Base-by-base conservation (phyloP, 2,329 filamentous ascomycete genomes). In the Ophiobolus disseminans region DNA sequence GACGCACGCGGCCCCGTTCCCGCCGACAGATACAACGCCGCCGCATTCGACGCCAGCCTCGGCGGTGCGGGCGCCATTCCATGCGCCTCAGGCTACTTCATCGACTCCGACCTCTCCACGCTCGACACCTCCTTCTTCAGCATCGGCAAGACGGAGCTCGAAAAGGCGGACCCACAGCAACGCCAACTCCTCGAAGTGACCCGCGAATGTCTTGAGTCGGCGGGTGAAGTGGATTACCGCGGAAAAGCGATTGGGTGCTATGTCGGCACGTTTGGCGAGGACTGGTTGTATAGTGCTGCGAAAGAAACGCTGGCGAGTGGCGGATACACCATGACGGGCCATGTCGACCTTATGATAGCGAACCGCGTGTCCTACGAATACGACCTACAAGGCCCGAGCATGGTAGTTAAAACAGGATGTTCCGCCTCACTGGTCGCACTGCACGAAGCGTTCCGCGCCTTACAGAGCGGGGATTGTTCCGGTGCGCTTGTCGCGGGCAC, bases 141-240 rank as follows among this genome's bases (percentile, higher is more conserved):
- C 8, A 51, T 65, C 30, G 30, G 41, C 2, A 28, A 21, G 2
- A 10, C 34, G 2, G 63, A 66, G 17, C 35, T 55, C 3, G 48
- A 43, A 16, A 16, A 14, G 11, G 16, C 52, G 22, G 63, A 68
- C 39, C 65, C 65, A 4, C 54, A 68, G 25, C 65, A 70, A 19
- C 48, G 64, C 1, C 50, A 53, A 9, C 28, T 66, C 1, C 58
- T 70, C 4, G 65, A 70, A 36, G 55, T 66, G 1, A 58, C 49
- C 0, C 48, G 57, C 7, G 70, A 76, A 46, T 65, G 69, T 2
- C 49, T 82, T 2, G 71, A 75, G 35, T 66, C 63, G 47, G 66
- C 57, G 28, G 69, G 64, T 6, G 42, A 59, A 43, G 19, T 3
- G 20, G 20, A 26, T 53, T 36, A 14, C 3, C 13, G 40, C 16